Base-by-base conservation (phyloP, 2,329 filamentous ascomycete genomes). In the Waltergamsia citrina region DNA sequence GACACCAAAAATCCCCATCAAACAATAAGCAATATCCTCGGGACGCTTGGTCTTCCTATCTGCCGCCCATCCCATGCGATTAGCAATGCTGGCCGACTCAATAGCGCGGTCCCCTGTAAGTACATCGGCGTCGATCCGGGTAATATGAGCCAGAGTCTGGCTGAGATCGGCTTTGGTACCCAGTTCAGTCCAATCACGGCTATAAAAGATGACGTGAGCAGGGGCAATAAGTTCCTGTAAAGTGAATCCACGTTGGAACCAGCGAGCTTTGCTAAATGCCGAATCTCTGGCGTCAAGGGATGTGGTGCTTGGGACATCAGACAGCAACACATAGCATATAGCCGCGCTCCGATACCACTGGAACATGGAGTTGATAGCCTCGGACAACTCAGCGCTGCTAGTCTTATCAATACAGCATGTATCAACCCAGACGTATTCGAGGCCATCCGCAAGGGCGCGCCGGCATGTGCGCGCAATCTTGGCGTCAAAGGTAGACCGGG, bases 161-260 rank as follows among this genome's bases (percentile, higher is more conserved):
- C 32, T 24, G 7, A 54, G 27, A 1, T 37, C 33, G 2, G 26
- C 17, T 29, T 48, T 53, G 2, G 41, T 43, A 2, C 52, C 53
- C 3, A 55, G 36, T 2, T 24, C 34, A 0, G 22, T 17, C 56
- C 55, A 60, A 3, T 33, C 32, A 1, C 9, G 9, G 24, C 49
- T 40, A 39, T 46, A 58, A 38, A 62, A 60, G 6, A 39, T 15
- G 1, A 58, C 18, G 1, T 38, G 26, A 2, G 12, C 14, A 1
- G 54, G 54, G 0, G 56, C 81, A 5, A 85, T 63, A 0, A 81
- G 76, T 53, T 85, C 76, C 49, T 81, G 80, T 41, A 80, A 58
- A 0, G 77, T 83, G 47, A 75, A 72, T n/a, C 55, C 54, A 71
- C 67, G 42, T 1, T 44, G 50, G 34, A 58, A 58, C 54, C 56